Base-by-base conservation (phyloP, 2,329 filamentous ascomycete species). In the Trichoderma hamatum region DNA sequence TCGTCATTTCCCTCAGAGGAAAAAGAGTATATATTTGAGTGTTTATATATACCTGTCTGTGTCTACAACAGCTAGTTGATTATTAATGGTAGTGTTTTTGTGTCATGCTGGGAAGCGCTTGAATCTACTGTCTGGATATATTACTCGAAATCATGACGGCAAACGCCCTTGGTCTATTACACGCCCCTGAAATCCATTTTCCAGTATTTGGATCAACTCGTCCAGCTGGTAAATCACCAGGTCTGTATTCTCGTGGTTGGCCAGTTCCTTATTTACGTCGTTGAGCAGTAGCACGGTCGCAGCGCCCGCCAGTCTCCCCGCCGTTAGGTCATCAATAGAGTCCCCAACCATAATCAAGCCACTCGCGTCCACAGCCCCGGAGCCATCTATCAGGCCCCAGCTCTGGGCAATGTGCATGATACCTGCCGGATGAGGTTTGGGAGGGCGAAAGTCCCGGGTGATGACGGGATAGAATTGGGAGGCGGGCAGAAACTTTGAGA, bases 251-350 rank as follows among this genome's bases (percentile, higher is more conserved):
- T 89, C 86, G 76, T 96, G 92, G 28, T 87, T 83, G 9, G 84
- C 87, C 69, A 97, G 77, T 72, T 90, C 85, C 67, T 79, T 79
- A 76, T 97, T 97, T n/a, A 86, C 89, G n/a, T 92, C 88, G 75
- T 96, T 96, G 19, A 91, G 85, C 55, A 99, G 83, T 76, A 98
- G 77, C n/a, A 98, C 94, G 0, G 96, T 98, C 39, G 93, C 92
- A 1, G 94, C 93, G 1, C 95, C 95, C 0, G 95, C 95, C 64
- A 84, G 85, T 70, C 90, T 87, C 0, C 96, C 95, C 0, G 95
- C 93, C 9, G 90, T 92, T 88, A 98, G 96, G 77, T 99, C 96
- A 78, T 98, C 96, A 67, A 97, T 88, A 19, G 90, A 94, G 77
- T 95, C 92, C 4, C 92, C 92, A 26, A 90, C 88, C 88, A 90